Evolutionary conservation across 202 grass and related monocot genomes (phyloP).

Genomic region (Schoenoplectus triqueter): DNA sequence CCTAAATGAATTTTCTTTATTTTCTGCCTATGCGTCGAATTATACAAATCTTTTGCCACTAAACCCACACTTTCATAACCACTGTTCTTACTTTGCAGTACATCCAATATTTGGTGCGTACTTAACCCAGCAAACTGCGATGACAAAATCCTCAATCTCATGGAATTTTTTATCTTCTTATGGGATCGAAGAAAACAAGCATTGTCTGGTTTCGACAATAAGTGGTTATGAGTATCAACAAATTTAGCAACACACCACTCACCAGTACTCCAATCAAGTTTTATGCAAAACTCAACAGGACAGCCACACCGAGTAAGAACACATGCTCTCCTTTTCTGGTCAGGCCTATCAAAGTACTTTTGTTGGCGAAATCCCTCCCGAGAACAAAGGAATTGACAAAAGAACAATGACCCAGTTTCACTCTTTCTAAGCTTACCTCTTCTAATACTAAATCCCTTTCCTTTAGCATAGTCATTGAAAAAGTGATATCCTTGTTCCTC

Average conservation of each 20-base stretch:
- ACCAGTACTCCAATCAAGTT: constrained; percentile 30
- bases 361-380: constrained; percentile 20
- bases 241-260: constrained; percentile 34
- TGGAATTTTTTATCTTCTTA: neutral
- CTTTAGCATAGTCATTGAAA: constrained; percentile 31
- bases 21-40: constrained; percentile 34
- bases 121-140: neutral
- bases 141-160: neutral
- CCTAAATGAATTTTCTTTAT: constrained; percentile 11
- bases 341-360: neutral
- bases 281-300: constrained; percentile 23
- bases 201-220: neutral
- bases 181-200: constrained; percentile 28
- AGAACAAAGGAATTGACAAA: constrained; percentile 33
- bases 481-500: constrained; percentile 29
- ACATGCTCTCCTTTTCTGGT: constrained; percentile 18
- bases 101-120: constrained; percentile 29
- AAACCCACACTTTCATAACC: constrained; percentile 21
- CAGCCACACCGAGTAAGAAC: constrained; percentile 25
- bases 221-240: constrained; percentile 22
- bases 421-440: constrained; percentile 21
- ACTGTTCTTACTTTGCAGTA: constrained; percentile 22
- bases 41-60: constrained; percentile 33
- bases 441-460: constrained; percentile 34
- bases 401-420: constrained; percentile 31